A percentile compares a stretch with the other conserved stretches of the same genome.
phyloP scores from a whole-genome alignment of 257 asterid genomes.

The Coffea canephora region DNA sequence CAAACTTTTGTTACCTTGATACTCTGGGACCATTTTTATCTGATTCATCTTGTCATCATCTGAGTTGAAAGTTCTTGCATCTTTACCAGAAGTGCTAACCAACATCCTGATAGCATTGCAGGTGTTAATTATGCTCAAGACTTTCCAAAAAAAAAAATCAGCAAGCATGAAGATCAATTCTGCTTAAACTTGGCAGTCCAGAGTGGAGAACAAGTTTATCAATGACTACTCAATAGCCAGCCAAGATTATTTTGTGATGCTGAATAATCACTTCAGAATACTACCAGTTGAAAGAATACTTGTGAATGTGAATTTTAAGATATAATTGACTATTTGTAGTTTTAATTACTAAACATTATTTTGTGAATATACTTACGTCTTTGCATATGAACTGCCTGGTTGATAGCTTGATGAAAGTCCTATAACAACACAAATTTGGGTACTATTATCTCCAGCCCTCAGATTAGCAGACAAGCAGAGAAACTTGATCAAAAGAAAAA shows the following conservation, averaged over 20 bases:
- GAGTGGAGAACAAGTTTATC: background rate
- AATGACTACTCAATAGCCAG: background rate
- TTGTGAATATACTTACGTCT: constrained; percentile 47
- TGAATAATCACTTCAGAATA: background rate
- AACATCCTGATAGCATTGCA: constrained; percentile 27
- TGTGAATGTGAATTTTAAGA: background rate
- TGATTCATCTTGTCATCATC: constrained; percentile 27
- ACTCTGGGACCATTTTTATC: constrained; percentile 16
- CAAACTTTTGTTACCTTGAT: constrained; percentile 25
- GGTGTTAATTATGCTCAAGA: background rate
- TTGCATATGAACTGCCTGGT: constrained; percentile 37
- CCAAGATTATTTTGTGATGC: background rate
- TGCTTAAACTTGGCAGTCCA: background rate
- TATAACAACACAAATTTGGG: constrained; percentile 33
- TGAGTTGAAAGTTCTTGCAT: constrained; percentile 31
- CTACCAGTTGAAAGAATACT: background rate
- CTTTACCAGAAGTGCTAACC: constrained; percentile 34
- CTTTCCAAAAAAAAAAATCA: constrained; percentile 4
- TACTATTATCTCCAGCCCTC: constrained; percentile 12
- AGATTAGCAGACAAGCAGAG: constrained; percentile 18
- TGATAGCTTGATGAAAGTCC: constrained; percentile 45
- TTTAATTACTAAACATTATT: background rate
- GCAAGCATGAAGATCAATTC: background rate
- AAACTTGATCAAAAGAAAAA: background rate
- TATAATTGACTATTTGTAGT: background rate